Base-by-base conservation (phyloP, 2,329 filamentous ascomycete genomes). In the Pestalotiopsis sp. region DNA sequence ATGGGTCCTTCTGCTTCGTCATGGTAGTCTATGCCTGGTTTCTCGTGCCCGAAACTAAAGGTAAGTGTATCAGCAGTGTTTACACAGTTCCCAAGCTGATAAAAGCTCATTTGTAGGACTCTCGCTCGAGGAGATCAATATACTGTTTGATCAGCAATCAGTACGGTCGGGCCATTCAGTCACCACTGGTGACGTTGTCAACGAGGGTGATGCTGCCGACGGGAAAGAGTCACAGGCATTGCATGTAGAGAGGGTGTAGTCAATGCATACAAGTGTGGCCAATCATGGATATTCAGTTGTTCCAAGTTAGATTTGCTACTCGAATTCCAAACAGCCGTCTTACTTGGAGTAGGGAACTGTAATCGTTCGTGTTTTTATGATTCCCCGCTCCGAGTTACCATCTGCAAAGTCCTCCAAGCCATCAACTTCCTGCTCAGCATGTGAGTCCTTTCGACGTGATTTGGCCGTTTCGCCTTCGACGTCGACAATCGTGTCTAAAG, bases 11-110 rank as follows among this genome's bases (percentile, higher is more conserved):
- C 78, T 90, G 89, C 77, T 85, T 90, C 73, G 76, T 83, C 73
- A 92, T 92, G 87, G 87, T 87, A 70, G 71, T 90, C 66, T 91
- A 91, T 75, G 88, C 90, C 56, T 91, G 85, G 83, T 89, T 91
- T 82, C 86, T 90, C 70, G 85, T 92, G 20, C 91, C 91, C 0
- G 91, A 93, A 80, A 93, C 91, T 12, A 93, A 93, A 82, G 91
- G 91, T 45, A 1, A 45, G 41, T 45, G 13, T 14, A 4, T 3
- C 17, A 11, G 17, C 41, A 2, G 0, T 14, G 41, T 6, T 14
- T 14, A n/a, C 17, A 11, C 2, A 3, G 1, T 45, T 4, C 5
- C 14, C 17, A n/a, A 45, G 41, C 41, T 45, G 14, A 45, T 11
- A n/a, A 14, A n/a, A 13, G 12, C n/a, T 2, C 12, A 5, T 13